Evolutionary conservation across 306 rosid genomes (phyloP).

Genomic region (Erythrophleum fordii): DNA sequence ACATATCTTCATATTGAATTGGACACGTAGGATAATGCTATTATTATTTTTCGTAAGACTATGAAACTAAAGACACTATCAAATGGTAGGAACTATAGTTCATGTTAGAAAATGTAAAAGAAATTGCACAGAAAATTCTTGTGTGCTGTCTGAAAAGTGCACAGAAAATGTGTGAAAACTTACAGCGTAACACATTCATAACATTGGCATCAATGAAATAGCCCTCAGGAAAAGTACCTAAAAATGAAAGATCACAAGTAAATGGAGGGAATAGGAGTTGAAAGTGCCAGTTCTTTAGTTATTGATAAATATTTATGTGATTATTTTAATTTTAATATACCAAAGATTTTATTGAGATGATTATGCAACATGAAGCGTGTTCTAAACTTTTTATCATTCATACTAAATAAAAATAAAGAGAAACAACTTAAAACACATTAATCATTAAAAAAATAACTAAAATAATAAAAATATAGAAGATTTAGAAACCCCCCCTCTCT

Average conservation of each 20-base stretch:
- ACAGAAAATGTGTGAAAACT: slow-evolving; percentile 8
- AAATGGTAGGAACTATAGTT: slow-evolving; percentile 27
- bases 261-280: slow-evolving; percentile 86
- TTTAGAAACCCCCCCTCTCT: too few species aligned
- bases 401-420: too few species aligned
- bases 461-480: too few species aligned
- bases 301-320: slow-evolving; percentile 78
- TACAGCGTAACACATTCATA: slow-evolving; percentile 36
- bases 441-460: too few species aligned
- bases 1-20: slow-evolving; percentile 31
- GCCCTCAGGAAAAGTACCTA: slow-evolving; percentile 63
- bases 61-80: slow-evolving; percentile 28
- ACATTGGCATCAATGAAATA: slow-evolving; percentile 26
- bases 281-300: slow-evolving; percentile 72
- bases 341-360: too few species aligned
- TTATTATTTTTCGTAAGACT: slow-evolving; percentile 25
- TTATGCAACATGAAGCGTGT: too few species aligned
- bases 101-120: slow-evolving; percentile 25
- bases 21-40: not conserved
- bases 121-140: slow-evolving; percentile 18
- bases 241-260: slow-evolving; percentile 89
- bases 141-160: not conserved
- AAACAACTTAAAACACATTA: not conserved
- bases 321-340: too few species aligned
- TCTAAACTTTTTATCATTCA: slow-evolving; percentile 30